phyloP scores from a whole-genome alignment of 441 rosid species.

The Erysimum cheiri region DNA sequence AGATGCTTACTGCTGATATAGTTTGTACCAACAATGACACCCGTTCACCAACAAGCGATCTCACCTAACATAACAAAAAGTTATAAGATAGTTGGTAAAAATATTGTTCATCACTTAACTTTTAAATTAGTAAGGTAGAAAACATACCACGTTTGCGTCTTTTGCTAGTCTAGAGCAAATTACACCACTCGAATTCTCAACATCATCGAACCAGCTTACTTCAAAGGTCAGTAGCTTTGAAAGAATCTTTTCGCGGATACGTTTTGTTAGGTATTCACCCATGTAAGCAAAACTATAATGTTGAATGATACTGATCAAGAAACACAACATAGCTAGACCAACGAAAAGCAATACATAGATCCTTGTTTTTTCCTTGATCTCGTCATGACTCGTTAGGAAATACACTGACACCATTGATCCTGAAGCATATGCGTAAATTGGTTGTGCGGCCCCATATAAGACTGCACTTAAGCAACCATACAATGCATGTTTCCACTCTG shows the following conservation, averaged over 20 bases:
- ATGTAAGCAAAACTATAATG: conserved; percentile 73
- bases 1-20: conserved; percentile 60
- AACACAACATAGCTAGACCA: conserved; percentile 56
- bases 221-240: conserved; percentile 74
- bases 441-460: conserved; percentile 70
- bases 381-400: conserved; percentile 57
- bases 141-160: conserved; percentile 70
- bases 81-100: neutral
- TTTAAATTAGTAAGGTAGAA: neutral
- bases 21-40: conserved; percentile 69
- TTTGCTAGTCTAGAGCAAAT: conserved; percentile 73
- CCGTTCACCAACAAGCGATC: conserved; percentile 77
- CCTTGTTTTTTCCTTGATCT: conserved; percentile 63
- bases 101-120: no score
- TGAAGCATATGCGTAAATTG: conserved; percentile 56
- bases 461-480: conserved; percentile 64
- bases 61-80: conserved; percentile 51
- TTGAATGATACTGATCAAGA: conserved; percentile 55
- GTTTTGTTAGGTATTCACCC: conserved; percentile 70
- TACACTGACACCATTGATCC: conserved; percentile 73
- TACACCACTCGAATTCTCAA: conserved; percentile 73
- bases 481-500: conserved; percentile 78
- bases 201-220: conserved; percentile 80
- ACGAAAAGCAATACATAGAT: conserved; percentile 53
- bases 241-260: conserved; percentile 73